Conservation (phyloP, 148 eudicot species). For the Silene conica region DNA sequence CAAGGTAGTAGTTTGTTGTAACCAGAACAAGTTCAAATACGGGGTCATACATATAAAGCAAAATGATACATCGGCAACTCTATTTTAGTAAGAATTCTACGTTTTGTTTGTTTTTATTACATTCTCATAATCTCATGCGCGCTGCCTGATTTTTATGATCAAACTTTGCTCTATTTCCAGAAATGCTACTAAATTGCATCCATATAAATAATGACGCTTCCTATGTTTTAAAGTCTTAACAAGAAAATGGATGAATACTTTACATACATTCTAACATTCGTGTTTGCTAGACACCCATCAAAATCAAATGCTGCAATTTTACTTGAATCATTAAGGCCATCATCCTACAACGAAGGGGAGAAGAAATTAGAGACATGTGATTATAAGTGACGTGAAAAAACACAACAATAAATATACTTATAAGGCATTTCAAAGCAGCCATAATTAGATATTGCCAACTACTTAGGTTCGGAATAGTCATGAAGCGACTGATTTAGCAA, state of each 20-base stretch:
- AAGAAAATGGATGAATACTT: slow-evolving; percentile 2
- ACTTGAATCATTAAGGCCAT: slow-evolving; percentile 61
- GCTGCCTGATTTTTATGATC: not conserved
- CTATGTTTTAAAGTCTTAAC: not conserved
- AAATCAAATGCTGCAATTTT: slow-evolving; percentile 97
- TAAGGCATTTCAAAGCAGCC: not conserved
- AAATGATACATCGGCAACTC: not conserved
- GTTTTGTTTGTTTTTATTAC: not conserved
- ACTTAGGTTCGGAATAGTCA: not conserved
- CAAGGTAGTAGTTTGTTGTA: not conserved
- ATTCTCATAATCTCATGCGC: not conserved
- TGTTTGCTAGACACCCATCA: slow-evolving; percentile 93
- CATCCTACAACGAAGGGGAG: slow-evolving; percentile 48
- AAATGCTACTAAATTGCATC: not conserved
- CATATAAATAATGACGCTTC: not conserved
- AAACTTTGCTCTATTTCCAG: not conserved
- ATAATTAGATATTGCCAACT: not conserved
- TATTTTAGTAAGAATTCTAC: not conserved
- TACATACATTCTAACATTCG: slow-evolving; percentile 59
- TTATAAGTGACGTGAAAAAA: not conserved
- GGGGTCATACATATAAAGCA: not conserved
- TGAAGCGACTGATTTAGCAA: not conserved
- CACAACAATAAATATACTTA: not conserved
- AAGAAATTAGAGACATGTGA: not conserved
- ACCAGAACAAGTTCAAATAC: not conserved